Evolutionary conservation across 2,329 filamentous ascomycete species (phyloP), one percentile per base, ranked within the genome.

Genomic region (Exophiala sideris): DNA sequence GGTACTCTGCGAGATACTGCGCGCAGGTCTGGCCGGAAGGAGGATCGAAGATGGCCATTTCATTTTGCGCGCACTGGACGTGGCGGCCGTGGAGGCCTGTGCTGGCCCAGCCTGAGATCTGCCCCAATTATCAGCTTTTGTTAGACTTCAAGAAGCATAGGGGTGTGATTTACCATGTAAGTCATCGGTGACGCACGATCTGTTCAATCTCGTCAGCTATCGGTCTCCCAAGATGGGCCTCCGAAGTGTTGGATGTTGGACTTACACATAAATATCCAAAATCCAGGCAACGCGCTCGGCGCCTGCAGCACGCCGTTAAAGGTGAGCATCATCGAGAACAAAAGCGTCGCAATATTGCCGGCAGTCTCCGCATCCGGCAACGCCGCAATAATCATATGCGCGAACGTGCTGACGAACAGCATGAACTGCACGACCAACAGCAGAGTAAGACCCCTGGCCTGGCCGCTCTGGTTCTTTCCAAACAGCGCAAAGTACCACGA

Each of bases 341-440:
- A 72, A 55, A 92, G 68, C 59, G 89, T 88, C 63, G 87, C 87
- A 58, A 94, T 77, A 70, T 91, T 91, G 48, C 85, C 84, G 0
- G 86, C 87, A 67, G 89, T 89, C 50, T 77, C 83, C 0, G 88
- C 72, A 58, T 76, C 76, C 32, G 71, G 87, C 0, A 87, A 85
- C 65, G 89, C 89, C 0, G 89, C 87, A 52, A 84, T 86, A 61
- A 91, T 87, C 83, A 86, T 90, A 67, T 89, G 88, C 11, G 86
- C 88, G 81, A 85, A 90, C 18, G 78, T 81, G 68, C 84, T 80
- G 73, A 89, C 88, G 21, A 89, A 71, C 70, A 84, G 87, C 71
- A 89, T 89, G 3, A 91, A 77, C 60, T 90, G 68, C 6, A 81
- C 82, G 81, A 91, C 88, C 35, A 91, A 73, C 71, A 86, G 90